A percentile compares a stretch with the other conserved stretches of the same genome.
Evolutionary conservation across 768 basidiomycete genomes (phyloP).

Genomic region (Auriscalpium vulgare): DNA sequence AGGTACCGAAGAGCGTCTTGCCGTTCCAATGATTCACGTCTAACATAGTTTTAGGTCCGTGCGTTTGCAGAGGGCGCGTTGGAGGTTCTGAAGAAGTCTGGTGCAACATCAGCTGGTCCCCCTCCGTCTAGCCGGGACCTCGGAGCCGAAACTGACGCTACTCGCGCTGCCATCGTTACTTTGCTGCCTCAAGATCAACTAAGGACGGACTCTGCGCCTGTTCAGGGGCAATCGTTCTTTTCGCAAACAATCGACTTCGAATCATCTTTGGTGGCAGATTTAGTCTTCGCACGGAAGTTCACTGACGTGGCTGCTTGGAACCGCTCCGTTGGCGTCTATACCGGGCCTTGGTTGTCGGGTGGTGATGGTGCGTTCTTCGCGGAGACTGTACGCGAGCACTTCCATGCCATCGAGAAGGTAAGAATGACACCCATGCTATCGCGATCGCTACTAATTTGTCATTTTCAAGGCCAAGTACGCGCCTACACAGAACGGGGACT

Average conservation of each 20-base stretch:
- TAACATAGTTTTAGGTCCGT: slow-evolving; percentile 49
- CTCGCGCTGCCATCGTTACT: slow-evolving; percentile 47
- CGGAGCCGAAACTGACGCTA: slow-evolving; percentile 50
- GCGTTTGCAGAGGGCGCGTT: slow-evolving; percentile 86
- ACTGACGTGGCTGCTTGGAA: slow-evolving; percentile 51
- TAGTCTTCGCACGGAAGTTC: slow-evolving; percentile 55
- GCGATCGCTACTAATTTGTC: neutral
- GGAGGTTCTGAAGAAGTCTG: slow-evolving; percentile 71
- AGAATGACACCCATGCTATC: slow-evolving; percentile 13
- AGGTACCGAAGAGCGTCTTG: slow-evolving; percentile 38
- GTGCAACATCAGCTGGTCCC: slow-evolving; percentile 68
- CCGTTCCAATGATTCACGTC: neutral
- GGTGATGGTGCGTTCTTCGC: slow-evolving; percentile 43
- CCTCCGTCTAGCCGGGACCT: slow-evolving; percentile 68
- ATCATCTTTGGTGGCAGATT: slow-evolving; percentile 68
- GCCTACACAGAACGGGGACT: slow-evolving; percentile 29
- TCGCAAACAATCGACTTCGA: slow-evolving; percentile 60
- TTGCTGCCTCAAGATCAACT: slow-evolving; percentile 46
- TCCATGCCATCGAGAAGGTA: slow-evolving; percentile 70
- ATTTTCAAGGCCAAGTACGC: slow-evolving; percentile 51
- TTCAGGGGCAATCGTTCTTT: slow-evolving; percentile 49
- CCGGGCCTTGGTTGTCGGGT: slow-evolving; percentile 55
- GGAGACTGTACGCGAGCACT: slow-evolving; percentile 62
- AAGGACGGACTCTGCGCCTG: slow-evolving; percentile 33
- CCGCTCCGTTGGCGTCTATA: slow-evolving; percentile 64